phyloP scores from a whole-genome alignment of 257 asterid species.

The Penstemon barbatus region DNA sequence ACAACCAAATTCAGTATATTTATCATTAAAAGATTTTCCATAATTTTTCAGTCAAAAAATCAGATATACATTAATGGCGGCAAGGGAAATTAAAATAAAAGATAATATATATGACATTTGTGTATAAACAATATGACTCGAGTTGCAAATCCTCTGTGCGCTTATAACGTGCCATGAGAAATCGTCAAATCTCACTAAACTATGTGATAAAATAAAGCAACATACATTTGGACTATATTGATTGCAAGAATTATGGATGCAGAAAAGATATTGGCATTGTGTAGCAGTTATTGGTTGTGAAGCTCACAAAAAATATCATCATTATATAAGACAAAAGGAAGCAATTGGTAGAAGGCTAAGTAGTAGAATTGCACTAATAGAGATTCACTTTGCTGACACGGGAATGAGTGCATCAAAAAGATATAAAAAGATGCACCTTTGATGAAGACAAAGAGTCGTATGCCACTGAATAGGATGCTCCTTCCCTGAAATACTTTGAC shows the following conservation, averaged over 20 bases:
- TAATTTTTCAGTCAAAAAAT: constrained; percentile 17
- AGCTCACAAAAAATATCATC: not conserved
- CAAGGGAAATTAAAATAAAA: not conserved
- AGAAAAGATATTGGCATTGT: not conserved
- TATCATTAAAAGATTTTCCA: not conserved
- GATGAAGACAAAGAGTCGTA: constrained; percentile 49
- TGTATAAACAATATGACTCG: not conserved
- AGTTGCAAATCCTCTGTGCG: not conserved
- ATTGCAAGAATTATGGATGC: constrained; percentile 13
- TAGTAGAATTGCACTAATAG: constrained; percentile 9
- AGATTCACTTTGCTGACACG: constrained; percentile 17
- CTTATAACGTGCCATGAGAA: constrained; percentile 10
- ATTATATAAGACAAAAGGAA: not conserved
- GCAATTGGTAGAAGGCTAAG: not conserved
- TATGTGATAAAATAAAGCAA: not conserved
- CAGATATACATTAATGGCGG: not conserved
- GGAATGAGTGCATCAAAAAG: constrained; percentile 16
- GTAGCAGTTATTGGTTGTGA: not conserved
- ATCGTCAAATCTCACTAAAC: constrained; percentile 7
- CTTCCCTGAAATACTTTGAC: constrained; percentile 51
- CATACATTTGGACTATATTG: constrained; percentile 12
- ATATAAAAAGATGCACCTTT: constrained; percentile 46
- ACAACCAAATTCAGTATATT: not conserved
- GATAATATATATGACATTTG: constrained; percentile 5
- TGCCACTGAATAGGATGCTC: constrained; percentile 46